Conservation (phyloP, 768 basidiomycete species). For the Mrakia frigida region DNA sequence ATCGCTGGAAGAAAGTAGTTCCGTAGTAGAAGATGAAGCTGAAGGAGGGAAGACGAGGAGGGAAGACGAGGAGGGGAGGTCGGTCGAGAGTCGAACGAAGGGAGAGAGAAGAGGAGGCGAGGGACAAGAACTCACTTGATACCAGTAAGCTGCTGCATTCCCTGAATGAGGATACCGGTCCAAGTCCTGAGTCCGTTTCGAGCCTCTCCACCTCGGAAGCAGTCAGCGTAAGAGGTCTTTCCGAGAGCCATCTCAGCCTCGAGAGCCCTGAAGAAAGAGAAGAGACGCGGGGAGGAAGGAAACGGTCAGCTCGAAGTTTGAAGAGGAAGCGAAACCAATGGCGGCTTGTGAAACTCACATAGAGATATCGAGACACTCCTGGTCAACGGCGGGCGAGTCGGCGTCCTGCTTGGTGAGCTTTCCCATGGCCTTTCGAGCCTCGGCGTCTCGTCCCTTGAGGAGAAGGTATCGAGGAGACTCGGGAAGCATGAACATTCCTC, state of each 20-base stretch:
- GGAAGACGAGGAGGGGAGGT: no score
- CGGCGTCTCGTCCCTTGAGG: slow-evolving; percentile 48
- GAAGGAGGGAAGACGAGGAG: no score
- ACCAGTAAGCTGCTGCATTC: no score
- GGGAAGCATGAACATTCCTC: slow-evolving; percentile 44
- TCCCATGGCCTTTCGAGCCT: slow-evolving; percentile 56
- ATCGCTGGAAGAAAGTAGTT: slow-evolving; percentile 60
- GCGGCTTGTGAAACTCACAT: neutral
- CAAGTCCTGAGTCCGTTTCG: slow-evolving; percentile 64
- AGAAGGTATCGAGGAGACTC: slow-evolving; percentile 47
- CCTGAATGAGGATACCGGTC: slow-evolving; percentile 35
- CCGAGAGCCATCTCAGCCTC: slow-evolving; percentile 32
- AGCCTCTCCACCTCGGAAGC: slow-evolving; percentile 53
- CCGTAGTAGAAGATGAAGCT: slow-evolving; percentile 67
- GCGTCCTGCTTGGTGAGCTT: slow-evolving; percentile 58
- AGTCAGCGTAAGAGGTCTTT: slow-evolving; percentile 57
- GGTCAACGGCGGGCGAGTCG: slow-evolving; percentile 55
- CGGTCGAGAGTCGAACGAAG: no score
- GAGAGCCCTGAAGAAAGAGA: slow-evolving; percentile 8
- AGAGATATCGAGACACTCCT: slow-evolving; percentile 39
- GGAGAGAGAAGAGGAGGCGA: no score
- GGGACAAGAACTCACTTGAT: no score
- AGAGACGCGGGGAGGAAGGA: no score
- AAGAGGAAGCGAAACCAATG: no score
- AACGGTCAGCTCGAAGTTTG: no score